These are phyloP conservation scores for Colletotrichum agaves DNA, from an alignment of 2,329 filamentous ascomycete species.

Conservation along the genomic window DNA sequence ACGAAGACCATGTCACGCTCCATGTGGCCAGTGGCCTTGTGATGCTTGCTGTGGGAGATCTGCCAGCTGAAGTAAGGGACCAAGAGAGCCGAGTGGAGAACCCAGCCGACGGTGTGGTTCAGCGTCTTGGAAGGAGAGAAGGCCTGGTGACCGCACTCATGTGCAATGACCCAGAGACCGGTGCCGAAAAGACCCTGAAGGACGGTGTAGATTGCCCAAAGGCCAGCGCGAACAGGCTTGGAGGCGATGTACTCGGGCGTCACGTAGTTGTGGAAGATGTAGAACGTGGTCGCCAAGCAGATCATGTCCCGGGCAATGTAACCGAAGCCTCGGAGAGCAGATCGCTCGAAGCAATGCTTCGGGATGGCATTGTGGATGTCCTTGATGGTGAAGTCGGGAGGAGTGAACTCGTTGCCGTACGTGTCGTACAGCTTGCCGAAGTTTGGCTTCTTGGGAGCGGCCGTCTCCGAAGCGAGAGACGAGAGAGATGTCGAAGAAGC, in stretches of 20 bases:
- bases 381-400: constrained; percentile 97
- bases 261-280: constrained; percentile 87
- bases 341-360: constrained; percentile 95
- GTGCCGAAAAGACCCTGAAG: constrained; percentile 94
- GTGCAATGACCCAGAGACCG: constrained; percentile 94
- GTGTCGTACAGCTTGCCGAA: constrained; percentile 84
- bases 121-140: constrained; percentile 92
- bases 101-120: constrained; percentile 93
- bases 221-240: constrained; percentile 70
- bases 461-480: constrained; percentile 78
- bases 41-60: constrained; percentile 98
- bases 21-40: constrained; percentile 98
- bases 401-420: constrained; percentile 92
- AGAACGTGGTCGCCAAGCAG: constrained; percentile 81
- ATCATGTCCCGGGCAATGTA: constrained; percentile 88
- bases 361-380: constrained; percentile 97
- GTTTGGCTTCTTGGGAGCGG: constrained; percentile 51
- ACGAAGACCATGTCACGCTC: constrained; percentile 99
- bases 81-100: constrained; percentile 87
- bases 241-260: constrained; percentile 86
- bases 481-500: constrained; percentile 93
- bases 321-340: constrained; percentile 75
- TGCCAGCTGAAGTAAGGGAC: constrained; percentile 99
- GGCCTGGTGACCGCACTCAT: constrained; percentile 97
- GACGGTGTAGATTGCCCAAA: constrained; percentile 76